Percentiles rank a stretch among this genome's conserved stretches.
phyloP scores from a whole-genome alignment of 169 alveolate species.

The Plasmodium vivax region DNA sequence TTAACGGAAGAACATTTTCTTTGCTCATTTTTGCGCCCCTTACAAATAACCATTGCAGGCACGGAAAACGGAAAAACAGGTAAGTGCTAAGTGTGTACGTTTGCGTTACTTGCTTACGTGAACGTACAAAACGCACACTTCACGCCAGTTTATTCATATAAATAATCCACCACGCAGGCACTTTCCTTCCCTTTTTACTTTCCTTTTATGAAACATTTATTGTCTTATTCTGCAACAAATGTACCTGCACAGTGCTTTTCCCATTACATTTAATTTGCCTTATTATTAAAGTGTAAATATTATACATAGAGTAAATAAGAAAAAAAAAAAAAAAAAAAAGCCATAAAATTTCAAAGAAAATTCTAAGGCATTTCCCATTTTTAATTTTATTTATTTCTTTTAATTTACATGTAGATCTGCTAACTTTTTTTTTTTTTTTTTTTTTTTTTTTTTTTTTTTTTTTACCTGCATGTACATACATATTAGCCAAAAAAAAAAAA shows the following conservation, averaged over 20 bases:
- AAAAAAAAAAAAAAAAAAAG: not conserved
- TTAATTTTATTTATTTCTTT: conserved; percentile 14
- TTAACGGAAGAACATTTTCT: not conserved
- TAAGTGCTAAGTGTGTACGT: not conserved
- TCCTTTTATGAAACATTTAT: conserved; percentile 6
- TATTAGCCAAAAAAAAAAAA: conserved; percentile 21
- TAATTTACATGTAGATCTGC: conserved; percentile 24
- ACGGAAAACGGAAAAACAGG: not conserved
- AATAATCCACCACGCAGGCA: not conserved
- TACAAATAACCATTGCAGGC: not conserved
- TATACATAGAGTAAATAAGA: not conserved
- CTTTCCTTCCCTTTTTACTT: not conserved
- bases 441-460: too few species aligned
- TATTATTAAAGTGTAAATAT: not conserved
- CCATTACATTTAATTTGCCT: not conserved
- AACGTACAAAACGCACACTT: not conserved
- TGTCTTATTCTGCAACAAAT: conserved; percentile 9
- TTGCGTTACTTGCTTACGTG: not conserved
- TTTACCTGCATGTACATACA: conserved; percentile 13
- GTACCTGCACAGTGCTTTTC: conserved; percentile 4
- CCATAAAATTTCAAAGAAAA: conserved; percentile 37
- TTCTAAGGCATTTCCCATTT: conserved; percentile 7
- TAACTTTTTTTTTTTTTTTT: conserved; percentile 13
- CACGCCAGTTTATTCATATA: not conserved
- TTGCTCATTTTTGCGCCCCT: not conserved